Base-by-base conservation (phyloP, 768 basidiomycete species). In the Termitomyces sp. region DNA sequence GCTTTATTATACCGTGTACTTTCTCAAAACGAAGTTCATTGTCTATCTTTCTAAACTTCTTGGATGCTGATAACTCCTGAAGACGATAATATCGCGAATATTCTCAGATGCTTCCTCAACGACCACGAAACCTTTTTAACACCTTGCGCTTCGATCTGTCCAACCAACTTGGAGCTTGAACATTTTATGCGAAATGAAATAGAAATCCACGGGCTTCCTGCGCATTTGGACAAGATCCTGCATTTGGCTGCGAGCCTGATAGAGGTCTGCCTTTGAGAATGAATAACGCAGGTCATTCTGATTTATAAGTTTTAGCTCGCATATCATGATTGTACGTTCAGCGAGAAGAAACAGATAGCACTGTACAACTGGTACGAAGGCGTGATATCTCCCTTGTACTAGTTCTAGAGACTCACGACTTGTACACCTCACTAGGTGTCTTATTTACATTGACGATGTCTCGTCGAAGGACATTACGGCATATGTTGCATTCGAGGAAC, bases 381-480 rank as follows among this genome's bases (percentile, higher is more conserved):
- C 4, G n/a, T 20, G 8, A 32, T 20, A 35, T 20, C 10, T 23
- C 30, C 12, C 16, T 12, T 4, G n/a, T n/a, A n/a, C n/a, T n/a
- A 5, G 4, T 3, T 12, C 1, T 16, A 20, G 9, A 6, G 3
- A 58, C 20, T 36, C 20, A 26, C 23, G 2, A 18, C 16, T 51
- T 36, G 48, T 4, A 9, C 43, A 14, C 28, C n/a, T 6, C 4
- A 18, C 4, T 14, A 69, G 68, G 68, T 64, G 55, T 28, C 36
- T 64, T 14, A 62, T 69, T 18, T 67, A 69, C 20, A 58, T 66
- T 18, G 67, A 69, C 33, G 67, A 67, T 54, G 23, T 36, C 43
- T 44, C 61, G 5, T 44, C 61, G 3, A 55, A 57, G 32, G 61
- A 64, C 50, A 40, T 48, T 9, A 35, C 35, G 1, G n/a, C 59